Conservation (phyloP, 1,139 yeast genomes). For the Kurtzmaniella quercitrusa region DNA sequence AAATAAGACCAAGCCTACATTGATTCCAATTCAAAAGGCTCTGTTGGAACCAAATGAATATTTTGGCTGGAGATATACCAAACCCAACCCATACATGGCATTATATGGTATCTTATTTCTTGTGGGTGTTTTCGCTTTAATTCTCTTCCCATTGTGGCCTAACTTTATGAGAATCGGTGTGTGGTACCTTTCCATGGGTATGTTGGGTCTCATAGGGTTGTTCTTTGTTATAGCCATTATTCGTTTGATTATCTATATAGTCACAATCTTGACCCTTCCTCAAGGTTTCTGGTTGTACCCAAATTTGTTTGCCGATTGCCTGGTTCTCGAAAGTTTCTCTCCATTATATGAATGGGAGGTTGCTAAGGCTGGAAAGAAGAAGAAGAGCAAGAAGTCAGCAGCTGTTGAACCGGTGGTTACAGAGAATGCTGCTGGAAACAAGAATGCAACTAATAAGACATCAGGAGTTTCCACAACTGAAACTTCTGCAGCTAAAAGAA, state of each 20-base stretch:
- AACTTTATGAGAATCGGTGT: constrained; percentile 82
- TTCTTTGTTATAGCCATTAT: constrained; percentile 79
- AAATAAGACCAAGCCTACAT: constrained; percentile 70
- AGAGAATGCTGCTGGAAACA: constrained; percentile 6
- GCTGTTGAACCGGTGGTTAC: constrained; percentile 9
- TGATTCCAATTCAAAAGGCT: constrained; percentile 65
- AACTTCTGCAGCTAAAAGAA: constrained; percentile 18
- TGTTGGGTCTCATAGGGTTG: constrained; percentile 68
- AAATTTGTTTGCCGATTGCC: constrained; percentile 91
- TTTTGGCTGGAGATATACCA: constrained; percentile 80
- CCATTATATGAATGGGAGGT: constrained; percentile 90
- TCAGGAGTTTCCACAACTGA: constrained; percentile 12
- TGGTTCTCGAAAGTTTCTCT: constrained; percentile 85
- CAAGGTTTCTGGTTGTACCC: constrained; percentile 95
- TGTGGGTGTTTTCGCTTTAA: constrained; percentile 66
- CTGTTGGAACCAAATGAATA: constrained; percentile 73
- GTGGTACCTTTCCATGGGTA: constrained; percentile 81
- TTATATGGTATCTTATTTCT: constrained; percentile 63
- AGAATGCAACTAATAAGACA: constrained; percentile 13
- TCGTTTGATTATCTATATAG: constrained; percentile 66
- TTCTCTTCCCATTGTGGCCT: constrained; percentile 97
- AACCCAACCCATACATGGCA: constrained; percentile 67
- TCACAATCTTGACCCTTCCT: constrained; percentile 56
- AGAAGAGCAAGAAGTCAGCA: constrained; percentile 16
- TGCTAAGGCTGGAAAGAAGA: constrained; percentile 28